These are phyloP conservation scores for Colletotrichum brevisporum DNA, from an alignment of 2,329 filamentous ascomycete genomes.

Conservation along the genomic window DNA sequence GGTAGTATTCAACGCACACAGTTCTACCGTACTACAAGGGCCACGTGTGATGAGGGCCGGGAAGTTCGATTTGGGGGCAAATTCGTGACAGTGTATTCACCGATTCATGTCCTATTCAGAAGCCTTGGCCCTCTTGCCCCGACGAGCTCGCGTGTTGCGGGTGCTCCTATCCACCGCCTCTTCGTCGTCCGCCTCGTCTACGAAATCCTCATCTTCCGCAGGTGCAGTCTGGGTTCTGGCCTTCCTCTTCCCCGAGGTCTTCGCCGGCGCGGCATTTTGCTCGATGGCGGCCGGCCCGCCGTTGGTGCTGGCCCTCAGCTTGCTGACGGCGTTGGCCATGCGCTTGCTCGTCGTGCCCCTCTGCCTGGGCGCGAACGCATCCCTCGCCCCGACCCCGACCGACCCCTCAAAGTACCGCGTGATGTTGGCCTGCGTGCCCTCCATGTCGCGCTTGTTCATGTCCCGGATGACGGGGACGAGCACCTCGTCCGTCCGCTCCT, in stretches of 20 bases:
- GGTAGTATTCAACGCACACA: too few species aligned
- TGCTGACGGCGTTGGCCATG: slow-evolving; percentile 81
- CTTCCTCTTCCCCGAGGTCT: slow-evolving; percentile 37
- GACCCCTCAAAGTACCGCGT: slow-evolving; percentile 89
- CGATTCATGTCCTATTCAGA: slow-evolving; percentile 3
- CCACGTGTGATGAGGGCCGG: too few species aligned
- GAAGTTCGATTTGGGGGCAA: too few species aligned
- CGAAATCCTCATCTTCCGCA: slow-evolving; percentile 21
- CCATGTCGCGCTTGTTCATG: slow-evolving; percentile 89
- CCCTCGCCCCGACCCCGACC: slow-evolving; percentile 76
- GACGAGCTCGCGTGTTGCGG: slow-evolving; percentile 1
- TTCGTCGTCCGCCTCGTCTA: slow-evolving; percentile 18
- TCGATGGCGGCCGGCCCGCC: slow-evolving; percentile 40
- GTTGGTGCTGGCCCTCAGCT: slow-evolving; percentile 70
- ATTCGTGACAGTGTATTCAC: neutral
- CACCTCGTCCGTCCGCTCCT: slow-evolving; percentile 94
- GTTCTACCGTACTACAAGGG: too few species aligned
- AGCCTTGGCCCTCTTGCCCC: slow-evolving; percentile 39
- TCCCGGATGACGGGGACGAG: slow-evolving; percentile 95
- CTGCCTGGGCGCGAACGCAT: slow-evolving; percentile 79
- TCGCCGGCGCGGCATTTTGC: slow-evolving; percentile 7
- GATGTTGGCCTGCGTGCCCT: slow-evolving; percentile 96
- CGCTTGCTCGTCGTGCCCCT: slow-evolving; percentile 77
- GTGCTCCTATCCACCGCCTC: slow-evolving; percentile 4
- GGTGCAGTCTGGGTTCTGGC: slow-evolving; percentile 10